Conservation (phyloP, 257 asterid genomes). For the Paulownia fortunei region DNA sequence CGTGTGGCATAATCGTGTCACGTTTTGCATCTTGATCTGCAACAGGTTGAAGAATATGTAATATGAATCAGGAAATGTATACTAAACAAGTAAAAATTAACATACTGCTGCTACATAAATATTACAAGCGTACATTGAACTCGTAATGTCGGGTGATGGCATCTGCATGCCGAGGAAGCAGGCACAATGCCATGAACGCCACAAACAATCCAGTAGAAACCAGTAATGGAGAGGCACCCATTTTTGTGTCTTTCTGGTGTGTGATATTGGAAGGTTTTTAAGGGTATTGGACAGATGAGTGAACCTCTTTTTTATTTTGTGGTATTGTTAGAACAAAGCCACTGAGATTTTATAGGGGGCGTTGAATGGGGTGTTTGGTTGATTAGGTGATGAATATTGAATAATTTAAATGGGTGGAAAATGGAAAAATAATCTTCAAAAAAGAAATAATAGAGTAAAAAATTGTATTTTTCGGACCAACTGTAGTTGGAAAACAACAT, state of each 20-base stretch:
- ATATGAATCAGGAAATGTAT: not conserved
- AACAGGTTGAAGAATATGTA: not conserved
- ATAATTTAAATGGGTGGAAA: not conserved
- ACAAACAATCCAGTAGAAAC: slow-evolving; percentile 29
- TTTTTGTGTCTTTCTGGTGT: not conserved
- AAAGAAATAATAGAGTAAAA: not conserved
- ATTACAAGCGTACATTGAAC: slow-evolving; percentile 43
- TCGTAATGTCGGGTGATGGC: slow-evolving; percentile 51
- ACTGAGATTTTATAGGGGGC: slow-evolving; percentile 34
- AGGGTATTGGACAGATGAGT: not conserved
- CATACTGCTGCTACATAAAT: too few species aligned
- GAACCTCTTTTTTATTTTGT: not conserved
- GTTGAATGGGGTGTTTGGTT: slow-evolving; percentile 37
- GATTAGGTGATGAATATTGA: slow-evolving; percentile 39
- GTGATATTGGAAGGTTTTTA: not conserved
- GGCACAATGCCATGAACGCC: slow-evolving; percentile 24
- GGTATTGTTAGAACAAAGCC: slow-evolving; percentile 28
- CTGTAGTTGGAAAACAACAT: slow-evolving; percentile 54
- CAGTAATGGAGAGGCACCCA: slow-evolving; percentile 37
- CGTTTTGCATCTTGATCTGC: slow-evolving; percentile 56
- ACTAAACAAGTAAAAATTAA: not conserved
- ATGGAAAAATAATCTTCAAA: not conserved
- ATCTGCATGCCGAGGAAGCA: slow-evolving; percentile 36
- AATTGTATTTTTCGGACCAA: slow-evolving; percentile 27
- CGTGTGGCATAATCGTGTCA: slow-evolving; percentile 68